A percentile compares a stretch with the other conserved stretches of the same genome.
These are phyloP conservation scores for Eucalyptus polybractea DNA, from an alignment of 345 rosid species.

Conservation along the genomic window DNA sequence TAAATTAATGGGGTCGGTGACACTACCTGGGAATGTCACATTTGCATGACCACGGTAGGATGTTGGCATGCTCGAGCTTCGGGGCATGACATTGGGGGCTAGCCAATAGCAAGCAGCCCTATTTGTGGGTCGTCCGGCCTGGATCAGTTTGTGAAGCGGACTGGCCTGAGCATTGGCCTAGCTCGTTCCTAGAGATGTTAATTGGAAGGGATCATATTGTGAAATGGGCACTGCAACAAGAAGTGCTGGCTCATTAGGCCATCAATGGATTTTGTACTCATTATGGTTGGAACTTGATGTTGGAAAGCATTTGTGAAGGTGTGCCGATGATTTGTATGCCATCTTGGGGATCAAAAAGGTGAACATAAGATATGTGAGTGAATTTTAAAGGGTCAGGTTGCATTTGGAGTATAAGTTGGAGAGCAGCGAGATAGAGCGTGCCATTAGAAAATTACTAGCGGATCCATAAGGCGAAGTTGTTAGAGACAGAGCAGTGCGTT, in stretches of 20 bases:
- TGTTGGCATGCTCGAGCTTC: no score
- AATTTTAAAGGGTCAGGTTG: background rate
- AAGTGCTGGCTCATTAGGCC: background rate
- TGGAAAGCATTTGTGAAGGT: conserved; percentile 1
- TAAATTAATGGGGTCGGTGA: no score
- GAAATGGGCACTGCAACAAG: background rate
- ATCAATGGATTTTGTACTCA: background rate
- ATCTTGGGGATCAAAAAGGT: background rate
- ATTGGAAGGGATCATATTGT: background rate
- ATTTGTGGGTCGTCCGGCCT: background rate
- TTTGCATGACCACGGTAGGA: no score
- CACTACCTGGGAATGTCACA: no score
- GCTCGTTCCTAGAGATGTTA: background rate
- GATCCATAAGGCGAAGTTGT: background rate
- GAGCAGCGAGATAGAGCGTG: background rate
- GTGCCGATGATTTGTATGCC: background rate
- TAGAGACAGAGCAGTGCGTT: background rate
- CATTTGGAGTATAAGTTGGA: background rate
- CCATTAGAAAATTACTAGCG: background rate
- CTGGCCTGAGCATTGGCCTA: background rate
- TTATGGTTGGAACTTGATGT: background rate
- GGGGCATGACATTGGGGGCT: background rate
- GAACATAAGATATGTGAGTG: background rate
- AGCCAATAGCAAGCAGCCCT: background rate
- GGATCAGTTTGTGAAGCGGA: background rate